phyloP scores from a whole-genome alignment of 2,329 filamentous ascomycete species.

The Penicillium polonicum region DNA sequence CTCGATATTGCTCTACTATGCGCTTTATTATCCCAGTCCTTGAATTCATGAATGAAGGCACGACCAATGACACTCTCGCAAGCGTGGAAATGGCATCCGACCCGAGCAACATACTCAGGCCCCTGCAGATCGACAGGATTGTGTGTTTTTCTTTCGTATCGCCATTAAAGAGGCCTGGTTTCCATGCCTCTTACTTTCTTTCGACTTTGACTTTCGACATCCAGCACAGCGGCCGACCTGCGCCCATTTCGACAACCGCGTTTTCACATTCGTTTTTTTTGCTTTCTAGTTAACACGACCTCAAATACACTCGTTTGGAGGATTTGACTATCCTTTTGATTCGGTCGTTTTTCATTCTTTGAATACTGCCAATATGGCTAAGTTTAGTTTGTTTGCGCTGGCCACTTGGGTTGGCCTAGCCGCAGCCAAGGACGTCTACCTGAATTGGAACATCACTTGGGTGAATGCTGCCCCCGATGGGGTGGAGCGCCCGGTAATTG shows the following conservation, averaged over 20 bases:
- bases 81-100: slow-evolving; percentile 1
- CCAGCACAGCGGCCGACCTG: slow-evolving; percentile 16
- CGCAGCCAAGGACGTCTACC: slow-evolving; percentile 25
- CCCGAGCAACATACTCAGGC: slow-evolving; percentile 13
- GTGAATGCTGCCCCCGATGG: slow-evolving; percentile 71
- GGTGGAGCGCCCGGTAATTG: slow-evolving; percentile 63
- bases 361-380: slow-evolving; percentile 17
- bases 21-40: not conserved
- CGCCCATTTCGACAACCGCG: slow-evolving; percentile 17
- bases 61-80: slow-evolving; percentile 6
- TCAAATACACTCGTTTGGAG: slow-evolving; percentile 10
- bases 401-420: slow-evolving; percentile 20
- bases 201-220: not conserved
- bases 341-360: slow-evolving; percentile 14
- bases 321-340: slow-evolving; percentile 17
- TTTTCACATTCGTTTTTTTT: slow-evolving; percentile 10
- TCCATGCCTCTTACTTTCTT: not conserved
- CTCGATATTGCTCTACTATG: not conserved
- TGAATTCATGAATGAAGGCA: slow-evolving; percentile 14
- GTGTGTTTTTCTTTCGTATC: not conserved
- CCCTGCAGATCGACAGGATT: slow-evolving; percentile 20
- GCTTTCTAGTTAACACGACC: slow-evolving; percentile 8
- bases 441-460: slow-evolving; percentile 66
- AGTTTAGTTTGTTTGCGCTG: slow-evolving; percentile 19
- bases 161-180: slow-evolving; percentile 16